Evolutionary conservation across 805 yeast genomes (phyloP).

Genomic region (Suhomyces sp.): DNA sequence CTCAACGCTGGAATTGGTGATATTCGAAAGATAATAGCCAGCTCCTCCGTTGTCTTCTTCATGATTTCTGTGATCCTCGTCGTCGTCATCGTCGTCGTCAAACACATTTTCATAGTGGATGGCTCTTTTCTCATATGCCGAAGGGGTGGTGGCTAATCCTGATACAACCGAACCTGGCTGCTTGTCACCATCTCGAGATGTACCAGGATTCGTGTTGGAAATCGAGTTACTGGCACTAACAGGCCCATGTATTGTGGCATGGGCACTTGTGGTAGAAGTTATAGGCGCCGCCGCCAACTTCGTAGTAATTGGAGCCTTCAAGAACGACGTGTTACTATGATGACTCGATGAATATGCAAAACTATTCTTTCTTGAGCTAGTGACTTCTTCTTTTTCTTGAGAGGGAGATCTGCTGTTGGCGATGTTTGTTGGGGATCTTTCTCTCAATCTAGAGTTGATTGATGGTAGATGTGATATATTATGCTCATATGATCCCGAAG

Average conservation of each 20-base stretch:
- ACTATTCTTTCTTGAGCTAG: constrained; percentile 7
- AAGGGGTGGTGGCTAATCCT: constrained; percentile 39
- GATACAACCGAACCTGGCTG: constrained; percentile 18
- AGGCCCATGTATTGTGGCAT: constrained; percentile 16
- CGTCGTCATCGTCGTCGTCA: constrained; percentile 52
- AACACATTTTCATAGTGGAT: constrained; percentile 41
- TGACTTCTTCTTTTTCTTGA: constrained; percentile 5
- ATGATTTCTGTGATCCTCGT: constrained; percentile 11
- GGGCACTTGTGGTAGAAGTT: constrained; percentile 23
- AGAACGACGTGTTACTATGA: constrained; percentile 15
- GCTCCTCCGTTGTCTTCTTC: background rate
- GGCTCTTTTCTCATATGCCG: constrained; percentile 22
- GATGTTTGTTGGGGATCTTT: constrained; percentile 7
- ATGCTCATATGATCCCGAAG: constrained; percentile 27
- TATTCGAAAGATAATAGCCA: background rate
- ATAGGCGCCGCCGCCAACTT: constrained; percentile 23
- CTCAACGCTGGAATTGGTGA: constrained; percentile 3
- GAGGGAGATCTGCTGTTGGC: constrained; percentile 6
- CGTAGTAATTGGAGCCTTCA: constrained; percentile 14
- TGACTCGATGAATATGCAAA: constrained; percentile 4
- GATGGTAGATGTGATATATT: constrained; percentile 33
- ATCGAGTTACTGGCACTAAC: constrained; percentile 1
- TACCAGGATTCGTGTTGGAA: background rate
- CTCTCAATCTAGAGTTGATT: constrained; percentile 32
- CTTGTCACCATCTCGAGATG: no score